Evolutionary conservation across 768 basidiomycete genomes (phyloP), one percentile per base, ranked within the genome.

Genomic region (Mrakia gelida): DNA sequence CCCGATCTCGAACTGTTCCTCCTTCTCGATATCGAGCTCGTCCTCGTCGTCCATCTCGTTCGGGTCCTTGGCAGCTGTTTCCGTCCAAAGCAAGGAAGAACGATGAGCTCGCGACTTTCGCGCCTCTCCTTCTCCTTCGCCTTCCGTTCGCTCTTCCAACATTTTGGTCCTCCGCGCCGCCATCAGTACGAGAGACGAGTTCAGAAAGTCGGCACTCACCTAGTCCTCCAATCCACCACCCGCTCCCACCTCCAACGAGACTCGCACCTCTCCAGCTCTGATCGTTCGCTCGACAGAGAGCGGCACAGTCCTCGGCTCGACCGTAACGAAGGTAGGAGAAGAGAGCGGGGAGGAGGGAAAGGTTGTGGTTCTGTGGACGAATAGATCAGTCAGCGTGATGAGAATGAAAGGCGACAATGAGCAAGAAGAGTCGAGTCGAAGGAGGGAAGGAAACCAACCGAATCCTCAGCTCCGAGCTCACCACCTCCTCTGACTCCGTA

Each of bases 401-500:
- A 28, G 32, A 56, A 26, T 54, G 10, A 63, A 23, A 23, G 71
- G 68, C 43, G 52, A 23, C 54, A 67, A 45, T 45, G 28, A 34
- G 65, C 8, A 63, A 63, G 34, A 30, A 38, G 30, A n/a, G 18
- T 38, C 38, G 11, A 43, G 28, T 38, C 6, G 43, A 41, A 54
- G 7, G n/a, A 26, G 68, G 38, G 21, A 32, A 41, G 32, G 26
- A 30, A 8, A 73, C 67, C 52, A 45, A 93, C 93, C 63, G 90
- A 88, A 83, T 96, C 94, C 79, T 95, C 92, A 0, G 89, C 70
- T 15, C 54, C 78, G 21, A 79, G 43, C 45, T 87, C 30, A 90
- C 92, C 34, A 94, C 85, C 34, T 86, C 86, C 70, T 86, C 86
- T 0, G 88, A 89, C 11, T 88, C 88, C n/a, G 86, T 88, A 77